phyloP scores from a whole-genome alignment of 2,329 filamentous ascomycete genomes.

The Alternaria rosae region DNA sequence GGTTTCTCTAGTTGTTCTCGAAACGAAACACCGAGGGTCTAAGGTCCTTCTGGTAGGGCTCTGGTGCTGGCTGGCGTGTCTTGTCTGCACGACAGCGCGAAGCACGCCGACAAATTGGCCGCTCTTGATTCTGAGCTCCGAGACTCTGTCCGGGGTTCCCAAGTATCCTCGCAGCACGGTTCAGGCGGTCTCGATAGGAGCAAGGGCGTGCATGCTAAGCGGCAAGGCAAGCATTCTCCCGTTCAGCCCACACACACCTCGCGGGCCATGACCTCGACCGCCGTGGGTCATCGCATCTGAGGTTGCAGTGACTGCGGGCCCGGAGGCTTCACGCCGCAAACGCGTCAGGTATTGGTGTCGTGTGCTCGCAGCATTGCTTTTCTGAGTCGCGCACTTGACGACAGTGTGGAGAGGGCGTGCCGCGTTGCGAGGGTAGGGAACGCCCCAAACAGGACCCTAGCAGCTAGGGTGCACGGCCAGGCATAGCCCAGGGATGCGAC shows the following conservation, averaged over 20 bases:
- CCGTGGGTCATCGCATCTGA: not conserved
- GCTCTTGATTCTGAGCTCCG: not conserved
- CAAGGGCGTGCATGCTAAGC: slow-evolving; percentile 28
- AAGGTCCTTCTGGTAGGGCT: not conserved
- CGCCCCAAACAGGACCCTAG: slow-evolving; percentile 13
- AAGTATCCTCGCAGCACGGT: slow-evolving; percentile 26
- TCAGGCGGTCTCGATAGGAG: slow-evolving; percentile 25
- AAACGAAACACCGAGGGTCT: not conserved
- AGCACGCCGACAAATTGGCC: not conserved
- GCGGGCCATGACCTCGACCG: slow-evolving; percentile 7
- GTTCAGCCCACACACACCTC: slow-evolving; percentile 9
- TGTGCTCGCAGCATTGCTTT: slow-evolving; percentile 17
- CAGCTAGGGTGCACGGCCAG: slow-evolving; percentile 18
- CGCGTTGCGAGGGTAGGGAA: slow-evolving; percentile 9
- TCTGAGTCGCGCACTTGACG: slow-evolving; percentile 17
- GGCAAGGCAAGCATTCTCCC: slow-evolving; percentile 25
- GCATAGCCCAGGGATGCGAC: slow-evolving; percentile 18
- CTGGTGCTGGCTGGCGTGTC: not conserved
- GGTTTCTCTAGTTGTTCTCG: not conserved
- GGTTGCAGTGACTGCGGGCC: not conserved
- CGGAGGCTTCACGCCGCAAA: not conserved
- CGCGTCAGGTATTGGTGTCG: slow-evolving; percentile 10
- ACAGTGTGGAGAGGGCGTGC: slow-evolving; percentile 17
- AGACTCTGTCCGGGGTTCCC: slow-evolving; percentile 5
- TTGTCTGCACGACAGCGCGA: not conserved